Evolutionary conservation across 768 basidiomycete species (phyloP).

Genomic region (Solioccasus polychromus): DNA sequence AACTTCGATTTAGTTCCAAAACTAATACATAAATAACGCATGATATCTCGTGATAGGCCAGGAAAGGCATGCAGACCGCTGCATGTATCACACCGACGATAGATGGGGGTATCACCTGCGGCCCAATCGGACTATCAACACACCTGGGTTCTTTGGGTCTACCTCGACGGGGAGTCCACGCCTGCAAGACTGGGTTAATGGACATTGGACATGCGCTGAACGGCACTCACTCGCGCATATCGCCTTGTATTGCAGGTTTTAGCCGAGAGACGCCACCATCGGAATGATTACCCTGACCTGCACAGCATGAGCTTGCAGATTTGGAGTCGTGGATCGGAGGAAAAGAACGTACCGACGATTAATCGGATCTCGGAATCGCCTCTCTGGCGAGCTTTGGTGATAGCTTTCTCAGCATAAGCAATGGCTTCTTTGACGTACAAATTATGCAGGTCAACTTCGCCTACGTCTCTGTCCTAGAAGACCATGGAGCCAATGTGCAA

Average conservation of each 20-base stretch:
- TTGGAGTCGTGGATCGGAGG: neutral
- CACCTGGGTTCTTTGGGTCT: slow-evolving; percentile 80
- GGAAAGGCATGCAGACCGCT: no score
- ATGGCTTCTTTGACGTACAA: slow-evolving; percentile 93
- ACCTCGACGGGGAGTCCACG: slow-evolving; percentile 67
- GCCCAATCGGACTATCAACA: slow-evolving; percentile 63
- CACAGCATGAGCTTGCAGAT: neutral
- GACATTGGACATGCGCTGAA: neutral
- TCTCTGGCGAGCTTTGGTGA: slow-evolving; percentile 57
- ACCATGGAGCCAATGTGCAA: neutral
- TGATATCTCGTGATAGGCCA: no score
- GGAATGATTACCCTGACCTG: slow-evolving; percentile 90
- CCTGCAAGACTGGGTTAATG: slow-evolving; percentile 37
- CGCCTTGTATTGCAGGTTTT: slow-evolving; percentile 83
- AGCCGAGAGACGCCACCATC: slow-evolving; percentile 71
- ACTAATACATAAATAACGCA: no score
- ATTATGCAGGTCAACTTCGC: slow-evolving; percentile 87
- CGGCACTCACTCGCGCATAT: slow-evolving; percentile 65
- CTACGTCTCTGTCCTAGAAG: slow-evolving; percentile 54
- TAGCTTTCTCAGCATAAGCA: slow-evolving; percentile 62
- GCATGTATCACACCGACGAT: no score
- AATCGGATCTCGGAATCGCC: slow-evolving; percentile 66
- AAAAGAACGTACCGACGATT: slow-evolving; percentile 70
- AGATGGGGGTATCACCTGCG: no score
- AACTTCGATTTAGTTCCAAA: no score